Conservation (phyloP, 2,329 filamentous ascomycete genomes). For the Fusarium circinatum region DNA sequence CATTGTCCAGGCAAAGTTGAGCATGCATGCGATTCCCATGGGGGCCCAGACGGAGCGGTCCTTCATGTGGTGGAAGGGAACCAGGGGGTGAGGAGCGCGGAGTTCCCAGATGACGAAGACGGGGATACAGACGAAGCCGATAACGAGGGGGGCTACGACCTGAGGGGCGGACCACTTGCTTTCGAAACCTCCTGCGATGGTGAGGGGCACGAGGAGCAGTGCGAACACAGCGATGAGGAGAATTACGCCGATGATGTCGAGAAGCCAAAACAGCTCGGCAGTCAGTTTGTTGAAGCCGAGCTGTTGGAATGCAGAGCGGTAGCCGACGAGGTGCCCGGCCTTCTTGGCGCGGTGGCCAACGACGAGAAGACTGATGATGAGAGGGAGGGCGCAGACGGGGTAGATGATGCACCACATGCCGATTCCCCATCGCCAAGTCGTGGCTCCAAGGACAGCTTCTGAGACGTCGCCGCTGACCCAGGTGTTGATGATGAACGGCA, state of each 20-base stretch:
- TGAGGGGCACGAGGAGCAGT: constrained; percentile 57
- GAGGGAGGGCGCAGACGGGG: constrained; percentile 65
- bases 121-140: constrained; percentile 60
- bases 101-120: constrained; percentile 62
- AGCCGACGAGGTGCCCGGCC: constrained; percentile 56
- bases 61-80: constrained; percentile 69
- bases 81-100: constrained; percentile 61
- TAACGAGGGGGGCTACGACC: constrained; percentile 57
- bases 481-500: constrained; percentile 71
- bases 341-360: constrained; percentile 64
- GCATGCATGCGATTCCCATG: constrained; percentile 65
- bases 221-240: constrained; percentile 59
- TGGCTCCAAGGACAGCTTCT: constrained; percentile 56
- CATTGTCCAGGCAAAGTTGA: constrained; percentile 70
- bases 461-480: constrained; percentile 71
- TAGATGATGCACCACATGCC: constrained; percentile 75
- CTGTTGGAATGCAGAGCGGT: constrained; percentile 47
- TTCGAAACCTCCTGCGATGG: constrained; percentile 56
- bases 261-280: constrained; percentile 58
- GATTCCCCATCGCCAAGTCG: constrained; percentile 70
- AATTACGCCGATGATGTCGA: constrained; percentile 58
- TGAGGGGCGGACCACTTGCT: constrained; percentile 51
- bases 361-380: constrained; percentile 62
- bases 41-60: constrained; percentile 73
- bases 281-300: constrained; percentile 48